These are phyloP conservation scores for Aspergillus leporis DNA, from an alignment of 495 filamentous ascomycete species.

Conservation along the genomic window DNA sequence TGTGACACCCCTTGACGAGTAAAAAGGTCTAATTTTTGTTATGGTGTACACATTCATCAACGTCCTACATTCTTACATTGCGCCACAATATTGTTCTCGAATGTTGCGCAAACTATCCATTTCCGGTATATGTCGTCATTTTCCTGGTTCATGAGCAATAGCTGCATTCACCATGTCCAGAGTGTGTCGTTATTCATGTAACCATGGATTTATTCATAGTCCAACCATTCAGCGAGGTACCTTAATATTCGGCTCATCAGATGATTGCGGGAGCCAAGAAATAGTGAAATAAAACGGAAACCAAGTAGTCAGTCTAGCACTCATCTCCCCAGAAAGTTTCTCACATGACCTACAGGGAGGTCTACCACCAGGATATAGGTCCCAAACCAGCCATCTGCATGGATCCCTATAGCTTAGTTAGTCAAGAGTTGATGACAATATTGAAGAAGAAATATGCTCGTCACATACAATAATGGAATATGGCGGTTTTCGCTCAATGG, in stretches of 20 bases:
- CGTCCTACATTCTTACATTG: neutral
- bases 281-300: neutral
- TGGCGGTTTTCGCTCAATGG: slow-evolving; percentile 56
- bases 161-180: neutral
- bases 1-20: too few species aligned
- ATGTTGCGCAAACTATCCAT: neutral
- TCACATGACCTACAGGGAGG: neutral
- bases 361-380: slow-evolving; percentile 52
- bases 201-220: neutral
- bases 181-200: slow-evolving; percentile 1
- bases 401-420: slow-evolving; percentile 41
- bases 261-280: neutral
- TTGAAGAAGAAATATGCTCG: neutral
- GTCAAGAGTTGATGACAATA: slow-evolving; percentile 3
- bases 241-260: neutral
- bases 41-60: too few species aligned
- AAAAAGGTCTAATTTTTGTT: too few species aligned
- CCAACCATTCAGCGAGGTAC: neutral
- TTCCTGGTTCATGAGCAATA: neutral
- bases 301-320: neutral
- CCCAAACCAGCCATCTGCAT: slow-evolving; percentile 55
- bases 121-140: slow-evolving; percentile 5
- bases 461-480: slow-evolving; percentile 66
- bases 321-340: neutral
- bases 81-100: neutral